Percentiles rank a stretch among this genome's conserved stretches.
Conservation (phyloP, 2,329 filamentous ascomycete genomes). For the Cercospora sojina region DNA sequence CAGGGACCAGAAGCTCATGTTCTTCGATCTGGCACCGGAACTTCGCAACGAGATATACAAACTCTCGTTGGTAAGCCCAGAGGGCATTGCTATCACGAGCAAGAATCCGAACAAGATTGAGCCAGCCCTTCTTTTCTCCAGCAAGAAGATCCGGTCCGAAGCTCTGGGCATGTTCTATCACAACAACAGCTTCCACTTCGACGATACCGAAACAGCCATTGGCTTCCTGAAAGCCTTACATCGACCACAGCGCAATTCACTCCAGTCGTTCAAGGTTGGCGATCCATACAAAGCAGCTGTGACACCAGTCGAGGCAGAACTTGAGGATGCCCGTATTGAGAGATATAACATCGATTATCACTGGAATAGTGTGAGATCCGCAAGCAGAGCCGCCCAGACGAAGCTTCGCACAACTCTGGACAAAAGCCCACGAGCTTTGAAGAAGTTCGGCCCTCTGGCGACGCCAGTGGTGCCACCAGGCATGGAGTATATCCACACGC, state of each 20-base stretch:
- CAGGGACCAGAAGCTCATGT: background rate
- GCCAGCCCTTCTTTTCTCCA: conserved; percentile 1
- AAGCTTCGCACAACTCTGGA: background rate
- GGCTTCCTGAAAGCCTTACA: background rate
- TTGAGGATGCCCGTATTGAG: background rate
- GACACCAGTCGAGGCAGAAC: background rate
- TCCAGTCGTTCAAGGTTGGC: background rate
- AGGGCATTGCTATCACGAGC: background rate
- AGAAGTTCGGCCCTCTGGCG: background rate
- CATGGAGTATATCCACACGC: background rate
- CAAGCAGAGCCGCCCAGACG: background rate
- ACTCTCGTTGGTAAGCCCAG: background rate
- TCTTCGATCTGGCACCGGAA: conserved; percentile 16
- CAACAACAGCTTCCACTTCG: conserved; percentile 8
- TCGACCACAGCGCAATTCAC: background rate
- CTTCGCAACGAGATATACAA: conserved; percentile 21
- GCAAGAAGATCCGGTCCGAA: background rate
- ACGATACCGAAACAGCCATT: background rate
- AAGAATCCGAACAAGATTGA: background rate
- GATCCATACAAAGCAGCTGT: conserved; percentile 4
- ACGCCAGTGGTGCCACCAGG: background rate
- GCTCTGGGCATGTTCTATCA: conserved; percentile 2
- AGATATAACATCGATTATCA: background rate
- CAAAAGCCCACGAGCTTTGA: background rate
- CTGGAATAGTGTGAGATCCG: background rate